Percentiles rank a stretch among this genome's conserved stretches.
Conservation (phyloP, 2,329 filamentous ascomycete genomes). For the Nigrograna mackinnonii region DNA sequence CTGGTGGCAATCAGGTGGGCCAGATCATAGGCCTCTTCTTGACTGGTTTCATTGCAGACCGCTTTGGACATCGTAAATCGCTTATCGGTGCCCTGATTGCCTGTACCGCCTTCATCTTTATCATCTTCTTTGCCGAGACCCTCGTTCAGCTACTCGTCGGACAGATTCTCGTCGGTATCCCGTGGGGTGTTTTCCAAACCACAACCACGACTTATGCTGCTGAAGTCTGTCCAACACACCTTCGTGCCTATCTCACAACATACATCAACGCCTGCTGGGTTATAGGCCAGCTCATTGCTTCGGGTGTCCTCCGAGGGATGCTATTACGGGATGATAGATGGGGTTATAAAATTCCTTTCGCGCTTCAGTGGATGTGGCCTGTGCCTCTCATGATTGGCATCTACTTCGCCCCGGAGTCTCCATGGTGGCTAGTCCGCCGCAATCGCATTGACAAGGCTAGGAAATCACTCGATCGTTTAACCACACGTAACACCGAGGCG, state of each 20-base stretch:
- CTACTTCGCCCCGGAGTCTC: conserved; percentile 70
- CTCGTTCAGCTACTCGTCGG: conserved; percentile 48
- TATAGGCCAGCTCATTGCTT: conserved; percentile 73
- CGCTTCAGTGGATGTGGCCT: conserved; percentile 79
- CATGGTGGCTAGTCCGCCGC: conserved; percentile 76
- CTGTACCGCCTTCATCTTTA: conserved; percentile 32
- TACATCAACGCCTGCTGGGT: conserved; percentile 81
- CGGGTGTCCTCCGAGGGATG: conserved; percentile 73
- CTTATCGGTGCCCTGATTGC: conserved; percentile 16
- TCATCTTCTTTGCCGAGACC: conserved; percentile 47
- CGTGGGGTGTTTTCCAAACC: conserved; percentile 51
- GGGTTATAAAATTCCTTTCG: conserved; percentile 50
- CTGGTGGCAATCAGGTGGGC: conserved; percentile 44
- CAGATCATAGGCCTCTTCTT: conserved; percentile 45
- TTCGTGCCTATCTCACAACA: conserved; percentile 60
- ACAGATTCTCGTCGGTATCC: conserved; percentile 59
- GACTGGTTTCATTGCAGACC: conserved; percentile 41
- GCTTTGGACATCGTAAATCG: conserved; percentile 34
- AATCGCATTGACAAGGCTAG: conserved; percentile 69
- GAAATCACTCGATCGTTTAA: conserved; percentile 66
- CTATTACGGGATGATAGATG: conserved; percentile 67
- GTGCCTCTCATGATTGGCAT: conserved; percentile 68
- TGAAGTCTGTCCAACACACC: conserved; percentile 47
- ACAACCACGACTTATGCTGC: conserved; percentile 66
- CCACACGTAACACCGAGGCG: conserved; percentile 64